Percentiles rank a stretch among this genome's conserved stretches.
Evolutionary conservation across 768 basidiomycete genomes (phyloP).

Genomic region (Boletus reticuloceps): DNA sequence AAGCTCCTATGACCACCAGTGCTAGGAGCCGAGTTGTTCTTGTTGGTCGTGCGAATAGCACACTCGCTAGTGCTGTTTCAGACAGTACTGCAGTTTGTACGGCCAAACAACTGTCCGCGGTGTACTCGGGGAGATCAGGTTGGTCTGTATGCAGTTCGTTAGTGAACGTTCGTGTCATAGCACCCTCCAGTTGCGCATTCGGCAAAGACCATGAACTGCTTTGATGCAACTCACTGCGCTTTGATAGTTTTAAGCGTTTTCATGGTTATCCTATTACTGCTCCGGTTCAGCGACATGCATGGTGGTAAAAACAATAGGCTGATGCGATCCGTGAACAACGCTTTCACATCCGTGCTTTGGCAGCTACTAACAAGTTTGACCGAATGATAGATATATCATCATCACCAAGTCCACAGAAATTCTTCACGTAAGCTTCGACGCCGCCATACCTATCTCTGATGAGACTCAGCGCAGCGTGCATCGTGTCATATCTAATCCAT

Average conservation of each 20-base stretch:
- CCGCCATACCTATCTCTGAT: slow-evolving; percentile 66
- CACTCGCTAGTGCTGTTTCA: too few species aligned
- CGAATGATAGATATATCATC: slow-evolving; percentile 62
- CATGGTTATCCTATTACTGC: slow-evolving; percentile 1
- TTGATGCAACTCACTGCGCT: too few species aligned
- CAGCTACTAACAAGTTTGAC: slow-evolving; percentile 48
- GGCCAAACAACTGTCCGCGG: too few species aligned
- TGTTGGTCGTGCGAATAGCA: too few species aligned
- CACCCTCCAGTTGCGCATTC: too few species aligned
- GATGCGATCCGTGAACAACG: not conserved
- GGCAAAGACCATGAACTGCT: too few species aligned
- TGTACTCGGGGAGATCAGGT: too few species aligned
- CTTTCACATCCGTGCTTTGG: slow-evolving; percentile 31
- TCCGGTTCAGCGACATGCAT: not conserved
- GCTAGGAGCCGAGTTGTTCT: too few species aligned
- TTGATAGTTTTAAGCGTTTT: not conserved
- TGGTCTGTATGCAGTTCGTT: too few species aligned
- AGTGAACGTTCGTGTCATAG: too few species aligned
- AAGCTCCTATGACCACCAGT: too few species aligned
- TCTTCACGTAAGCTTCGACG: slow-evolving; percentile 58
- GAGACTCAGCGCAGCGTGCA: slow-evolving; percentile 66
- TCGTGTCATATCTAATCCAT: slow-evolving; percentile 60
- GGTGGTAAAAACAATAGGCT: not conserved
- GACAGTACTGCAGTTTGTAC: too few species aligned
- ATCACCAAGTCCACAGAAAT: slow-evolving; percentile 55